Evolutionary conservation across 2,329 filamentous ascomycete genomes (phyloP).

Genomic region (Alternaria alternata): DNA sequence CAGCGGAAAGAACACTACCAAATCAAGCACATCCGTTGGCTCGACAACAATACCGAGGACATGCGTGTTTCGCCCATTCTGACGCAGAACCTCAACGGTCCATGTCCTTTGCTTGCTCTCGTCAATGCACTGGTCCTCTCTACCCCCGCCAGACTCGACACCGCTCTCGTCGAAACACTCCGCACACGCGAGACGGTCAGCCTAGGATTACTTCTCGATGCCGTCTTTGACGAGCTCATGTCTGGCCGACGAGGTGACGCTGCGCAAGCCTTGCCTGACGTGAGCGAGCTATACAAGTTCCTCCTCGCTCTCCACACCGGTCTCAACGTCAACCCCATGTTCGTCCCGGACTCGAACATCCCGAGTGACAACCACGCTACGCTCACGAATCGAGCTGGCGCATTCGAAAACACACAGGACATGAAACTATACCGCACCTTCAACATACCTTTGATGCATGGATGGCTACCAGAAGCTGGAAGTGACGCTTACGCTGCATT

Average conservation of each 20-base stretch:
- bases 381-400: conserved; percentile 63
- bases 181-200: conserved; percentile 86
- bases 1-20: conserved; percentile 81
- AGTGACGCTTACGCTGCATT: conserved; percentile 76
- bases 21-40: conserved; percentile 90
- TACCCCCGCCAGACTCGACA: conserved; percentile 71
- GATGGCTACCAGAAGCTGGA: conserved; percentile 79
- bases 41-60: conserved; percentile 68
- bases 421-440: conserved; percentile 94
- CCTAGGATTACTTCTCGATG: conserved; percentile 82
- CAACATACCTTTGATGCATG: conserved; percentile 86
- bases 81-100: conserved; percentile 92
- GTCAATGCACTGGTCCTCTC: conserved; percentile 92
- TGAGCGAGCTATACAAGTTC: conserved; percentile 87
- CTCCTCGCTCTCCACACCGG: conserved; percentile 89
- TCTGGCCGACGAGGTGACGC: conserved; percentile 74
- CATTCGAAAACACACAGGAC: conserved; percentile 86
- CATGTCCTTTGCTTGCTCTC: conserved; percentile 89
- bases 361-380: conserved; percentile 44
- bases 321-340: conserved; percentile 97
- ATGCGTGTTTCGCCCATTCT: conserved; percentile 85
- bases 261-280: conserved; percentile 76
- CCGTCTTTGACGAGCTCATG: conserved; percentile 92
- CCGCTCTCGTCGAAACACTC: conserved; percentile 79
- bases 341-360: conserved; percentile 66